phyloP scores from a whole-genome alignment of 805 yeast genomes.

The Barnettozyma siamensis region DNA sequence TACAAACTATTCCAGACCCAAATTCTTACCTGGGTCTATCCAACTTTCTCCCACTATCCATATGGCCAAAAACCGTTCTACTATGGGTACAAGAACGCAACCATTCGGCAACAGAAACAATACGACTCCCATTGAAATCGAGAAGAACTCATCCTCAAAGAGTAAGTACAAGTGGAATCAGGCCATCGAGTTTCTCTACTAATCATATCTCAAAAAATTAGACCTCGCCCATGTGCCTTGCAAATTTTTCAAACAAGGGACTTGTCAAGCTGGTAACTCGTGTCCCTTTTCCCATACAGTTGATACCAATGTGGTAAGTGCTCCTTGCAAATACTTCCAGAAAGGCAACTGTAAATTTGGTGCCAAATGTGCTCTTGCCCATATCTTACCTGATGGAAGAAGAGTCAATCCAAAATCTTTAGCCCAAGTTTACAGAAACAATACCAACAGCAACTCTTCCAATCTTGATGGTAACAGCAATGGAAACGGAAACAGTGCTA shows the following conservation, averaged over 20 bases:
- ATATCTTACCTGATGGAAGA: conserved; percentile 84
- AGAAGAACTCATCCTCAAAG: conserved; percentile 23
- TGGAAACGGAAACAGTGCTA: neutral
- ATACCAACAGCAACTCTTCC: conserved; percentile 6
- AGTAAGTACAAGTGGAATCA: conserved; percentile 16
- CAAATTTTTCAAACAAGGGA: conserved; percentile 86
- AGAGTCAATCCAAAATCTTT: conserved; percentile 51
- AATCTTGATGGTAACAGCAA: neutral
- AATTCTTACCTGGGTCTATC: neutral
- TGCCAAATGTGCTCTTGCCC: conserved; percentile 89
- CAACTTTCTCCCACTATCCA: neutral
- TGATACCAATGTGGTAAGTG: conserved; percentile 39
- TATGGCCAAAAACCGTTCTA: conserved; percentile 3
- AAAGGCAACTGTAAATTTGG: conserved; percentile 98
- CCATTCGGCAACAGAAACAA: conserved; percentile 1
- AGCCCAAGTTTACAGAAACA: conserved; percentile 27
- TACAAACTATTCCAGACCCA: too few relatives aligned
- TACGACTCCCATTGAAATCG: conserved; percentile 15
- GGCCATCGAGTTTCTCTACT: too few relatives aligned
- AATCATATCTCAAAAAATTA: too few relatives aligned
- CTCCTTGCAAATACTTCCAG: conserved; percentile 88
- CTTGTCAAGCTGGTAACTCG: conserved; percentile 88
- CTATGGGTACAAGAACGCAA: conserved; percentile 5
- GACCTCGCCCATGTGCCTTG: conserved; percentile 94
- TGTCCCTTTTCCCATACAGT: conserved; percentile 88